phyloP scores from a whole-genome alignment of 768 basidiomycete genomes.

The Lactifluus subvellereus region DNA sequence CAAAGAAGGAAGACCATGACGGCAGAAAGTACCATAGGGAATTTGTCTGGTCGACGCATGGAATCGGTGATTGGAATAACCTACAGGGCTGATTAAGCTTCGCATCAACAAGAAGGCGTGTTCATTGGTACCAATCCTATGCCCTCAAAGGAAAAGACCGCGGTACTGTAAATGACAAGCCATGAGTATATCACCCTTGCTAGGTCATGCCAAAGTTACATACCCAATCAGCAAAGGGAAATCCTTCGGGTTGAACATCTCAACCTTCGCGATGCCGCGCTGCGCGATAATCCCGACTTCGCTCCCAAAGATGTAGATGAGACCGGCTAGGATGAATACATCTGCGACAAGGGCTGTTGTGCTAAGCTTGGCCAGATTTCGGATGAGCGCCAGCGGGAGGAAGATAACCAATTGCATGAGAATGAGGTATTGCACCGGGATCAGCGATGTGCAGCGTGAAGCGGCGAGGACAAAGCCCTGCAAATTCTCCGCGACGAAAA shows the following conservation, averaged over 20 bases:
- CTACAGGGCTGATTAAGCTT: constrained; percentile 30
- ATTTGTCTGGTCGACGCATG: constrained; percentile 92
- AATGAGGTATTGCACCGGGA: constrained; percentile 78
- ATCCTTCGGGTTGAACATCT: constrained; percentile 82
- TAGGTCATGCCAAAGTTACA: neutral
- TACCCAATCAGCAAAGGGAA: constrained; percentile 92
- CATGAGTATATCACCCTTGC: neutral
- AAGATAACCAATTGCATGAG: constrained; percentile 79
- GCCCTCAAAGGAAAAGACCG: constrained; percentile 97
- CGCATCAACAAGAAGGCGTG: constrained; percentile 3
- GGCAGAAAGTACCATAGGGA: constrained; percentile 79
- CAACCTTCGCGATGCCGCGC: constrained; percentile 70
- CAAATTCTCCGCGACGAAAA: constrained; percentile 91
- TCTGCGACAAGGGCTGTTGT: constrained; percentile 90
- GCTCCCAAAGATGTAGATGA: constrained; percentile 82
- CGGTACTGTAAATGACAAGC: constrained; percentile 54
- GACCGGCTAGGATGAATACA: constrained; percentile 86
- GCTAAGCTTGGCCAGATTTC: constrained; percentile 93
- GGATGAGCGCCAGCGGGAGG: constrained; percentile 81
- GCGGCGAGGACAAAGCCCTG: constrained; percentile 82
- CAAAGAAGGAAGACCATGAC: constrained; percentile 86
- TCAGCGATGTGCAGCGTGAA: constrained; percentile 61
- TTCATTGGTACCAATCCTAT: constrained; percentile 71
- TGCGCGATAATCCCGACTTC: constrained; percentile 65
- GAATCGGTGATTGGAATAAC: constrained; percentile 96